Evolutionary conservation across 805 yeast species (phyloP).

Genomic region (Saccharomycopsis sp.): DNA sequence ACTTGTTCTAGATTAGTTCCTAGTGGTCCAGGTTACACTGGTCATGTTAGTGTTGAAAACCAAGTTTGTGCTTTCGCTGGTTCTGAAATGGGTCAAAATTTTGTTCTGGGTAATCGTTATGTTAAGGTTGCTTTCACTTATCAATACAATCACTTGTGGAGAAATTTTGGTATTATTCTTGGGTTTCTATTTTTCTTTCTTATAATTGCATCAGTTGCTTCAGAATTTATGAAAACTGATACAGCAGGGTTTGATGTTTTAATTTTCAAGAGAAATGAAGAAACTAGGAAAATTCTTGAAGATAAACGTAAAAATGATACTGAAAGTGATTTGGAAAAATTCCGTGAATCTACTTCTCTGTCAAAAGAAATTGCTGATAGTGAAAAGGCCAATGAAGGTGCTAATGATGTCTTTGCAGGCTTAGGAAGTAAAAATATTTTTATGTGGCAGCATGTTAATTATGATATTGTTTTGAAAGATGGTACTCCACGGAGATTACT

Average conservation of each 20-base stretch:
- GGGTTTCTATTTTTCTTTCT: constrained; percentile 37
- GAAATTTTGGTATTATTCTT: constrained; percentile 64
- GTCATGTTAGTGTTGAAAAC: constrained; percentile 30
- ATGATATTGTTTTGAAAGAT: constrained; percentile 38
- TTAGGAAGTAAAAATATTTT: constrained; percentile 31
- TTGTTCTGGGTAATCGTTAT: constrained; percentile 57
- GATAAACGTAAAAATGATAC: neutral
- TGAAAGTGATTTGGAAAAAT: constrained; percentile 25
- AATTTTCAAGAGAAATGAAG: constrained; percentile 20
- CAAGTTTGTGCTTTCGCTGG: constrained; percentile 59
- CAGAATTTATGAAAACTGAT: constrained; percentile 23
- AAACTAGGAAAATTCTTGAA: constrained; percentile 10
- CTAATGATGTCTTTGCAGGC: neutral
- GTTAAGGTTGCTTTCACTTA: constrained; percentile 43
- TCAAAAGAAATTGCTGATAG: constrained; percentile 22
- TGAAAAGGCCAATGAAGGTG: neutral
- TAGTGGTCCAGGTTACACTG: constrained; percentile 46
- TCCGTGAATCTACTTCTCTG: constrained; percentile 26
- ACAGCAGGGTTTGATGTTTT: constrained; percentile 25
- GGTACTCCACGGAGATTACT: constrained; percentile 36
- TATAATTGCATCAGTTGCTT: constrained; percentile 22
- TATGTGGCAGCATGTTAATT: constrained; percentile 57
- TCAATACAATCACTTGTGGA: constrained; percentile 60
- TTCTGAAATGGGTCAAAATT: constrained; percentile 43
- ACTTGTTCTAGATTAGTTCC: constrained; percentile 57